Base-by-base conservation (phyloP, 495 filamentous ascomycete genomes). In the Penicillium ochrochloron region DNA sequence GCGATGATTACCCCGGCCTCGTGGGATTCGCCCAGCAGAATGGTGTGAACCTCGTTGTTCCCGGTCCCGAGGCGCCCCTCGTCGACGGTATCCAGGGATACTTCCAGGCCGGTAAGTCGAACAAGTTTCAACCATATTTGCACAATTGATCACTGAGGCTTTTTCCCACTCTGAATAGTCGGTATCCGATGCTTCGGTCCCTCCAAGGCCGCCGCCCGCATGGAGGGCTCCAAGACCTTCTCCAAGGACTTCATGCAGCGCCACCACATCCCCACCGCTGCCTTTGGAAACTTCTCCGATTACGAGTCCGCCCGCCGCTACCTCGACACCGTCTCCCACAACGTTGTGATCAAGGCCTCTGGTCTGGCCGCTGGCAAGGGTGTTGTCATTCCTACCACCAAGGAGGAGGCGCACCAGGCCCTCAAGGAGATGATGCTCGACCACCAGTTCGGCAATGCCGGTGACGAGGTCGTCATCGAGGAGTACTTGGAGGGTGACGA, bases 201-300 rank as follows among this genome's bases (percentile, higher is more conserved):
- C 3, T 90, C 89, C 53, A 88, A 92, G 80, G 85, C 84, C 41
- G 96, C 95, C 42, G 94, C 96, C 33, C 84, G 85, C 58, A 90
- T 99, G 89, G 95, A 99, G 76, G 95, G 95, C 59, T 94, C 90
- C 74, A 98, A 99, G 82, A 90, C 94, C 15, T 98, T 96, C 78
- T 91, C 92, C 34, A 99, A 99, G 77, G 94, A 99, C 77, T 99
- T 99, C 75, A 99, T 99, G 96, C 86, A 91, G 75, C 86, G 88
- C 64, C 88, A 97, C 77, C 82, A 83, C 67, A 97, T 99, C 67
- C 94, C 95, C 42, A 98, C 95, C 2, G 95, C 96, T 8, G 84
- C 82, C 31, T 99, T 96, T 78, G 84, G 87, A 74, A 97, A 94
- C 78, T 97, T 98, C 77, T 88, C 83, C 75, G 82, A 89, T 67